A percentile compares a stretch with the other conserved stretches of the same genome.
Evolutionary conservation across 2,329 filamentous ascomycete species (phyloP).

Genomic region (Capronia americana): DNA sequence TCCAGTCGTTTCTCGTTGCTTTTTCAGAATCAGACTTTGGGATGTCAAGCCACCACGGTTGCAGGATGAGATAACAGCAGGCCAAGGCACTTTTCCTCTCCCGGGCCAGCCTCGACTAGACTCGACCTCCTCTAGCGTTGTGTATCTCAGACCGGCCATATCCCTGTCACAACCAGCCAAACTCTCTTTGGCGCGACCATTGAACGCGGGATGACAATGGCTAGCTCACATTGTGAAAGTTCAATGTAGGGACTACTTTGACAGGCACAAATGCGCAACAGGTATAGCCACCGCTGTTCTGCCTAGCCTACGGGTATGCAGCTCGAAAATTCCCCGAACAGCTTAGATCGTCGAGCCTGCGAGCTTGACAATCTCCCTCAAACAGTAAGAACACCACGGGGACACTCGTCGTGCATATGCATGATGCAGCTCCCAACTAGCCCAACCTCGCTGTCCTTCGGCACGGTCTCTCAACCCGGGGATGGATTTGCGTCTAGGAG

Average conservation of each 20-base stretch:
- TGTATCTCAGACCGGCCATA: neutral
- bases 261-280: neutral
- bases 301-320: neutral
- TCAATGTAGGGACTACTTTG: neutral
- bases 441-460: neutral
- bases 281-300: neutral
- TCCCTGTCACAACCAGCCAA: neutral
- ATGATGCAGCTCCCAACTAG: neutral
- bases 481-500: constrained; percentile 13
- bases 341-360: neutral
- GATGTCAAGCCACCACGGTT: neutral
- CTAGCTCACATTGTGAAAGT: neutral
- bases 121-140: neutral
- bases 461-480: constrained; percentile 8
- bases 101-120: neutral
- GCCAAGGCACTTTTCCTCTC: neutral
- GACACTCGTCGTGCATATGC: neutral
- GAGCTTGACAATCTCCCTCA: neutral
- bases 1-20: neutral
- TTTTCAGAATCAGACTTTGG: neutral
- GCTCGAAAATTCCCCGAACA: neutral
- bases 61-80: no score
- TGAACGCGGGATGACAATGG: neutral
- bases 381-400: constrained; percentile 2
- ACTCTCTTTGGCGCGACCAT: neutral